Conservation (phyloP, 257 asterid genomes). For the Salvia hispanica region DNA sequence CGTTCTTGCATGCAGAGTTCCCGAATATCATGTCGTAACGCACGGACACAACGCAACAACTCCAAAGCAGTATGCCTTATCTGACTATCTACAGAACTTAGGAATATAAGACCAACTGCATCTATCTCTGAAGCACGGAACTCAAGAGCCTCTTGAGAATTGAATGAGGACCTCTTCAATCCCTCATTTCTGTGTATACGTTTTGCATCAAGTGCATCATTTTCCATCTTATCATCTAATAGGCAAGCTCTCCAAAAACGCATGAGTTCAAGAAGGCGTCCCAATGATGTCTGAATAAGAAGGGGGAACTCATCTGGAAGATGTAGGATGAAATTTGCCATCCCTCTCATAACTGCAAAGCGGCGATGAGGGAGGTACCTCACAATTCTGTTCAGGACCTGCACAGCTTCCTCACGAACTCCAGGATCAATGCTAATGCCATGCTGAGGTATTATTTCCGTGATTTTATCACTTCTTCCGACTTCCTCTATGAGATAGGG, state of each 20-base stretch:
- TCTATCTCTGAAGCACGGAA: conserved; percentile 95
- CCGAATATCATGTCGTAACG: conserved; percentile 78
- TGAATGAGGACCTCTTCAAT: conserved; percentile 84
- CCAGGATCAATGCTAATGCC: conserved; percentile 99
- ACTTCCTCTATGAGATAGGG: conserved; percentile 99
- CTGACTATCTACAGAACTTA: conserved; percentile 97
- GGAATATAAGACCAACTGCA: conserved; percentile 97
- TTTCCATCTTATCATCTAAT: conserved; percentile 65
- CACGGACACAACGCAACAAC: conserved; percentile 94
- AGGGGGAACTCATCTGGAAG: conserved; percentile 99
- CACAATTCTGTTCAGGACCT: conserved; percentile 91
- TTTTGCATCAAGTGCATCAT: conserved; percentile 60
- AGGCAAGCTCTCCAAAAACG: conserved; percentile 97
- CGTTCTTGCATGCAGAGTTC: conserved; percentile 66
- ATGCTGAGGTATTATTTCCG: conserved; percentile 98
- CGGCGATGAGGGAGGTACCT: conserved; percentile 96
- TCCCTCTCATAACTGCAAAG: conserved; percentile 97
- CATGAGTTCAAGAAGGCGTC: conserved; percentile 97
- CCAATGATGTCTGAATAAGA: conserved; percentile 94
- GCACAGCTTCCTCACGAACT: conserved; percentile 98
- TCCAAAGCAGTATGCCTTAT: conserved; percentile 97
- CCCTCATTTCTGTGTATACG: conserved; percentile 86
- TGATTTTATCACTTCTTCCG: conserved; percentile 92
- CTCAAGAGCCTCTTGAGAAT: conserved; percentile 78
- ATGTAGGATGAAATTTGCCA: conserved; percentile 82